These are phyloP conservation scores for Diaporthe australafricana DNA, from an alignment of 2,329 filamentous ascomycete species.

Conservation along the genomic window DNA sequence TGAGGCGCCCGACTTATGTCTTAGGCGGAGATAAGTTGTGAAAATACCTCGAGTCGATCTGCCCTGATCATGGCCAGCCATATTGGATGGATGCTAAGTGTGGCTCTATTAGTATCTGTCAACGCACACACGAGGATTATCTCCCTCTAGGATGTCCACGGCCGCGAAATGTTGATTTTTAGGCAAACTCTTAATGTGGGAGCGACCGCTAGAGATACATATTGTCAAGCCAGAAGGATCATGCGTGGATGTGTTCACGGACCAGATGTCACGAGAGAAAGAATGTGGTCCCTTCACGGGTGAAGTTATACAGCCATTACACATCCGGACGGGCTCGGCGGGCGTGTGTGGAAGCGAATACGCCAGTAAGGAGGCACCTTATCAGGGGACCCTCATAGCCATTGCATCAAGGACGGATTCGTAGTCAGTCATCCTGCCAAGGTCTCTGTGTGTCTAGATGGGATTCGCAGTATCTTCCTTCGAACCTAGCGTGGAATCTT, in stretches of 20 bases:
- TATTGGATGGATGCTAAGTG: too few species aligned
- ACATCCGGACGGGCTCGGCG: not conserved
- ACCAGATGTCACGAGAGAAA: not conserved
- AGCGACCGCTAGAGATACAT: not conserved
- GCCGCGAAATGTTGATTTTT: not conserved
- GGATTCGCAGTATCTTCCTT: slow-evolving; percentile 8
- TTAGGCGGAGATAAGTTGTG: too few species aligned
- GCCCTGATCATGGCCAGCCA: too few species aligned
- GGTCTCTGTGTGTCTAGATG: slow-evolving; percentile 12
- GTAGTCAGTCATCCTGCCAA: slow-evolving; percentile 4
- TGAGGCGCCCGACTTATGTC: too few species aligned
- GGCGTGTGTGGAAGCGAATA: not conserved
- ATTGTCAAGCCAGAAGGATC: not conserved
- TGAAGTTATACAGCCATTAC: not conserved
- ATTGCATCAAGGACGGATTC: slow-evolving; percentile 6
- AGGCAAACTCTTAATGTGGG: too few species aligned
- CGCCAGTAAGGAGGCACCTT: not conserved
- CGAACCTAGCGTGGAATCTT: slow-evolving; percentile 22
- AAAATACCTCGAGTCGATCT: too few species aligned
- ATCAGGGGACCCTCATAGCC: not conserved
- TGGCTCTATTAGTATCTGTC: not conserved
- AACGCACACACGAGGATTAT: not conserved
- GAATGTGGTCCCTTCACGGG: not conserved
- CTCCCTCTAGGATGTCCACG: not conserved
- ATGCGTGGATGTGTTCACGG: not conserved